These are phyloP conservation scores for Arthrobotrys pseudoclavata DNA, from an alignment of 2,329 filamentous ascomycete genomes.

Conservation along the genomic window DNA sequence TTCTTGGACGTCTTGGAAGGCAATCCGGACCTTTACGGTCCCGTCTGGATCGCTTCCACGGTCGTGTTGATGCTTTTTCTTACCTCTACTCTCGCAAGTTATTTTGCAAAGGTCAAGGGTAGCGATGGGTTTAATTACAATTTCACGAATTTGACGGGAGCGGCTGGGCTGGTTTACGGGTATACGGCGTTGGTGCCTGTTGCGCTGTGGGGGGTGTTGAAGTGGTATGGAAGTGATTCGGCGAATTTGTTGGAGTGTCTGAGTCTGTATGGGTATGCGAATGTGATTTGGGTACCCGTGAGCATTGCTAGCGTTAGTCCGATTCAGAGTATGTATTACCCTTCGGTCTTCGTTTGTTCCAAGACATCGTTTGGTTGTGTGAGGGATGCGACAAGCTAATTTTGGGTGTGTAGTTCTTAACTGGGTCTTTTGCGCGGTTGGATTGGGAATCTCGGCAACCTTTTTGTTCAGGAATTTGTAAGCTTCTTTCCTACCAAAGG, in stretches of 20 bases:
- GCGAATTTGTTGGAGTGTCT: constrained; percentile 95
- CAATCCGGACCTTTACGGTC: constrained; percentile 90
- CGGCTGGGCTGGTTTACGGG: constrained; percentile 85
- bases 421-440: constrained; percentile 90
- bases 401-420: constrained; percentile 74
- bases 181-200: constrained; percentile 83
- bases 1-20: constrained; percentile 98
- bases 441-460: constrained; percentile 83
- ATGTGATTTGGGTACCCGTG: constrained; percentile 96
- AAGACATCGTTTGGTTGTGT: background rate
- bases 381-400: background rate
- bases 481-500: constrained; percentile 3
- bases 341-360: background rate
- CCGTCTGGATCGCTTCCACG: constrained; percentile 98
- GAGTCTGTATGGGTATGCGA: constrained; percentile 95
- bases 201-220: constrained; percentile 85
- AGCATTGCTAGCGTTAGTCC: constrained; percentile 69
- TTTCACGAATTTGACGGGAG: constrained; percentile 87
- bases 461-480: constrained; percentile 90
- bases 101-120: constrained; percentile 74
- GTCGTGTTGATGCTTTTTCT: constrained; percentile 96
- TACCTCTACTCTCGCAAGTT: constrained; percentile 94
- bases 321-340: constrained; percentile 65
- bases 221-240: constrained; percentile 94
- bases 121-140: constrained; percentile 87